Evolutionary conservation across 176 grass and related monocot species (phyloP).

Genomic region (Oryza glaberrima): DNA sequence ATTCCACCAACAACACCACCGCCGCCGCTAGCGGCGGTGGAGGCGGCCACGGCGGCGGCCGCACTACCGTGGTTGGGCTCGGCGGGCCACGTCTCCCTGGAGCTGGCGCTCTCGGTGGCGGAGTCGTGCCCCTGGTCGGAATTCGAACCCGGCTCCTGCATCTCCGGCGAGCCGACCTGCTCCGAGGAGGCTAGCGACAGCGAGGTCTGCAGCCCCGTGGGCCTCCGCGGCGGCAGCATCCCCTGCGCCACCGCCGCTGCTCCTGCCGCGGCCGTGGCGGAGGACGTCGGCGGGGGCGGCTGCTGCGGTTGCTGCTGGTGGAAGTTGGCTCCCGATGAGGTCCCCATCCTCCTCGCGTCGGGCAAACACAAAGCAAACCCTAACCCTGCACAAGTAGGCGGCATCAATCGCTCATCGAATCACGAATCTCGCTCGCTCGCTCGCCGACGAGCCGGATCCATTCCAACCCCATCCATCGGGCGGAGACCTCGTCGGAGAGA

Average conservation of each 20-base stretch:
- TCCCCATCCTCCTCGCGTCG: conserved; percentile 55
- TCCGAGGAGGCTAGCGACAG: conserved; percentile 87
- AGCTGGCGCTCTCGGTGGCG: conserved; percentile 89
- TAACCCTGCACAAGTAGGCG: conserved; percentile 1
- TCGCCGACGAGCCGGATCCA: no score
- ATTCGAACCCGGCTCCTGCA: conserved; percentile 82
- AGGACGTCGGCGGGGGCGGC: background rate
- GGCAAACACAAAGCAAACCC: background rate
- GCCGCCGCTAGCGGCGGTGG: background rate
- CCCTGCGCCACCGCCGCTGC: conserved; percentile 12
- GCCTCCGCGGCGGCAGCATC: conserved; percentile 54
- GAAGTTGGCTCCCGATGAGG: conserved; percentile 76
- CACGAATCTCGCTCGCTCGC: background rate
- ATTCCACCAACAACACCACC: background rate
- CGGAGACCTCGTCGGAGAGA: background rate
- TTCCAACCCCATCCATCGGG: no score
- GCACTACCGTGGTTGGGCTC: conserved; percentile 65
- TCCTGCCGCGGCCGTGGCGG: background rate
- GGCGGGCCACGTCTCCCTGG: conserved; percentile 80
- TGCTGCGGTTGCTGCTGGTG: conserved; percentile 59
- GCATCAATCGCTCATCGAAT: background rate
- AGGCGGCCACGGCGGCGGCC: background rate
- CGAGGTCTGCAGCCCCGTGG: conserved; percentile 71
- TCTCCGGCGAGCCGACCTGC: conserved; percentile 74
- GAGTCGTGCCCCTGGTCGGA: conserved; percentile 86